These are phyloP conservation scores for Fusarium phyllophilum DNA, from an alignment of 2,329 filamentous ascomycete species.

Conservation along the genomic window DNA sequence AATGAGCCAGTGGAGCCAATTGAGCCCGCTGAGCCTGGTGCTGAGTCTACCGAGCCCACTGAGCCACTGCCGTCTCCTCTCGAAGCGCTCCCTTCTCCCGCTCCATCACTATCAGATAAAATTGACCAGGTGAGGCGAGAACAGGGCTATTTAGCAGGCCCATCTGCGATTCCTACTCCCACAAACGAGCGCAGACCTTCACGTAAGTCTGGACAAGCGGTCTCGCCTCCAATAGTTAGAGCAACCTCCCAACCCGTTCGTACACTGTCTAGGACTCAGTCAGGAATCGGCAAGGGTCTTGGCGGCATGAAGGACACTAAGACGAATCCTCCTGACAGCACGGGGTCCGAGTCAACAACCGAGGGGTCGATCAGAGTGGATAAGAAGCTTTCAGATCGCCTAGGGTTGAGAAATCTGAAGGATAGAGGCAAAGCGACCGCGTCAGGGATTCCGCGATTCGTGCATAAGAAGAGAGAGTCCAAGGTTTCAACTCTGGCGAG, in stretches of 20 bases:
- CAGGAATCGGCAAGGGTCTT: constrained; percentile 55
- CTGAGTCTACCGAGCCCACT: constrained; percentile 7
- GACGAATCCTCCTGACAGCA: constrained; percentile 40
- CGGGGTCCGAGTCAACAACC: constrained; percentile 37
- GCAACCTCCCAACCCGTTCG: constrained; percentile 63
- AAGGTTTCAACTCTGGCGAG: constrained; percentile 92
- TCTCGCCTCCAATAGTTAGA: constrained; percentile 64
- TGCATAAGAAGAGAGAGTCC: constrained; percentile 77
- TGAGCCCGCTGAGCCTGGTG: neutral
- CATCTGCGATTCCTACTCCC: constrained; percentile 45
- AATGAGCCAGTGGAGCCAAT: neutral
- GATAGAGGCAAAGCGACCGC: constrained; percentile 62
- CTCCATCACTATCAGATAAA: constrained; percentile 54
- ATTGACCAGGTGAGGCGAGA: constrained; percentile 64
- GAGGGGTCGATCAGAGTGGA: constrained; percentile 65
- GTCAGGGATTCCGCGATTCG: constrained; percentile 91
- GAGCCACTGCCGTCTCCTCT: constrained; percentile 26
- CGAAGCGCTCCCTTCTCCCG: constrained; percentile 22
- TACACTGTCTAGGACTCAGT: constrained; percentile 58
- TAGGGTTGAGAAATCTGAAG: constrained; percentile 74
- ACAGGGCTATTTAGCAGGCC: constrained; percentile 48
- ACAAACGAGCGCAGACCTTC: constrained; percentile 51
- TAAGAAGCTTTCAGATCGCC: constrained; percentile 80
- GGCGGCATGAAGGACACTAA: constrained; percentile 51
- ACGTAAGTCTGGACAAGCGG: constrained; percentile 57